phyloP scores from a whole-genome alignment of 1,284 basidiomycete species.

The Erythrobasidium hasegawianum region DNA sequence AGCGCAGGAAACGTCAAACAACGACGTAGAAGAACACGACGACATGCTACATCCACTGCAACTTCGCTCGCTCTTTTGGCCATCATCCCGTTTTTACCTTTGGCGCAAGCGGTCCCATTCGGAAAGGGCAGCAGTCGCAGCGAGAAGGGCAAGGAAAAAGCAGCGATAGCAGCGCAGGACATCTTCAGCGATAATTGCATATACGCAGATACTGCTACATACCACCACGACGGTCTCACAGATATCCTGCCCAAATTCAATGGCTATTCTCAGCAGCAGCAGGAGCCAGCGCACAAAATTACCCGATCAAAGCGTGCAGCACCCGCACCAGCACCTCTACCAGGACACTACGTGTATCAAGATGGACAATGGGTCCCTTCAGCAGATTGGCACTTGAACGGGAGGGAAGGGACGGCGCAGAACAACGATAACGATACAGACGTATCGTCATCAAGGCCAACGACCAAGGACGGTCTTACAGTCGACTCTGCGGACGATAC shows the following conservation, averaged over 20 bases:
- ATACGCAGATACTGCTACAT: background rate
- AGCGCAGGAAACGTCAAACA: no score
- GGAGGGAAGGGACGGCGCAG: background rate
- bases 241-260: background rate
- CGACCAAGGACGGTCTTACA: background rate
- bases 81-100: no score
- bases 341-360: constrained; percentile 14
- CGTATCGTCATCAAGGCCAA: background rate
- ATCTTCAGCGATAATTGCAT: background rate
- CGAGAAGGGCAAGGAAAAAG: constrained; percentile 19
- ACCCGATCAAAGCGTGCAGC: no score
- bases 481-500: constrained; percentile 3
- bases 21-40: no score
- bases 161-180: background rate
- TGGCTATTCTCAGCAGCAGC: constrained; percentile 7
- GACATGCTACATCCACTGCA: no score
- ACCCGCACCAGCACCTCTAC: background rate
- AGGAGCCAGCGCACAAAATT: background rate
- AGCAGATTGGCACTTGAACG: constrained; percentile 21
- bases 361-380: constrained; percentile 33
- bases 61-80: no score
- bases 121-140: no score
- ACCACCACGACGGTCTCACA: background rate
- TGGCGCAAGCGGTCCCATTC: no score
- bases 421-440: background rate